Conservation (phyloP, 2,329 filamentous ascomycete species). For the Nemania serpens region DNA sequence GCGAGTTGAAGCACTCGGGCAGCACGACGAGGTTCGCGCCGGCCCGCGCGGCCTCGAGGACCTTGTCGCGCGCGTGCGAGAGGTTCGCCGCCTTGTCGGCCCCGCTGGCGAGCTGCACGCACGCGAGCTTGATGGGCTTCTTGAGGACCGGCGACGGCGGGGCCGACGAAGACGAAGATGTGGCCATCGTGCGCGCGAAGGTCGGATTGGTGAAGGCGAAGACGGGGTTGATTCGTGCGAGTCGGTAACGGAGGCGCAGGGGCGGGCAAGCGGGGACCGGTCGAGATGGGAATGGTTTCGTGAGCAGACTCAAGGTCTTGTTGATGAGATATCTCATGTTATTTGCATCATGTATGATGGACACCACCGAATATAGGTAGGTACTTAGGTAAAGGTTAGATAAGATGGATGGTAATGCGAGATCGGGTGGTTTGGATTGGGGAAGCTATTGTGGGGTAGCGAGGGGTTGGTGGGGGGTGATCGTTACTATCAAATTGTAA, state of each 20-base stretch:
- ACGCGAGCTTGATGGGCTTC: conserved; percentile 77
- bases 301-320: conserved; percentile 31
- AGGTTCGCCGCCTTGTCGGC: conserved; percentile 88
- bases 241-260: conserved; percentile 5
- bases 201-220: conserved; percentile 15
- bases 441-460: conserved; percentile 16
- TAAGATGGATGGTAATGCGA: conserved; percentile 28
- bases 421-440: conserved; percentile 28
- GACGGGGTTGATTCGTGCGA: conserved; percentile 22
- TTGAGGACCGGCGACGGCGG: conserved; percentile 61
- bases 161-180: conserved; percentile 36
- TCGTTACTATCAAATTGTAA: too few species aligned
- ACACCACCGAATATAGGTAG: too few species aligned
- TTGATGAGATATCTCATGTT: conserved; percentile 36
- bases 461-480: neutral
- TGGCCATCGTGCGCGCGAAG: conserved; percentile 35
- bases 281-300: conserved; percentile 16
- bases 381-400: too few species aligned
- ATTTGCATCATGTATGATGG: conserved; percentile 24
- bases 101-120: conserved; percentile 80
- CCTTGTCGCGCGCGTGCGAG: conserved; percentile 75
- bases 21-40: conserved; percentile 89
- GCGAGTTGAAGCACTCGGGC: conserved; percentile 98
- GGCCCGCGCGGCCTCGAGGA: conserved; percentile 74
- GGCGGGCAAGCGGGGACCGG: neutral